Base-by-base conservation (phyloP, 345 rosid species). In the Pelargonium nanum region DNA sequence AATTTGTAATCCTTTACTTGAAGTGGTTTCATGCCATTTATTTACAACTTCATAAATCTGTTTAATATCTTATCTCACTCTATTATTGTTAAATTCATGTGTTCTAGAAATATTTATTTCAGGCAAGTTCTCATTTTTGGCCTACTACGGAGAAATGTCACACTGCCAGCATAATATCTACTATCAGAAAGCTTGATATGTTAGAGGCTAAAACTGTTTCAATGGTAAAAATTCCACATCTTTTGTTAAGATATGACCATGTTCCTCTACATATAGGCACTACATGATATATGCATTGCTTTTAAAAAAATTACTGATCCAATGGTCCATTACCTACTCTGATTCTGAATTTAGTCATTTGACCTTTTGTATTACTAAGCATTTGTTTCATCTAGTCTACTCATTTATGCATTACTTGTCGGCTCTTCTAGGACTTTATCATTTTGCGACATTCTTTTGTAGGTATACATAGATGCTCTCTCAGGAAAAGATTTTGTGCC, bases 71-170 rank as follows among this genome's bases (percentile, higher is more conserved):
- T 40, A 40, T 40, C 15, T 12, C 9, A 40, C 2, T 40, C 48
- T 40, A 40, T 10, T 15, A 2, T 8, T 40, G 48, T 40, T 40
- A 40, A 15, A 40, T 40, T 40, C 40, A 3, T 30, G 40, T 48
- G 4, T 25, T 26, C 19, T 20, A 61, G 19, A 25, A 59, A 19
- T 59, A 20, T 50, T 64, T 71, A 24, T 57, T 50, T 44, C 65
- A 88, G 96, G 82, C 72, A 50, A 74, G 76, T 63, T 69, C 68
- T 68, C 75, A 77, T 75, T 65, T 71, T 67, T 80, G 73, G 72
- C 75, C 79, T 65, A 61, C 71, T 54, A 28, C 70, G 59, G 89
- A 81, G 75, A 72, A 78, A 52, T 71, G 62, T 63, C 66, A 64
- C 65, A 65, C 60, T 56, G 61, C 71, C 55, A 55, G 56, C 72